These are phyloP conservation scores for Oryza rufipogon DNA, from an alignment of 176 grass and related monocot species.

Conservation along the genomic window DNA sequence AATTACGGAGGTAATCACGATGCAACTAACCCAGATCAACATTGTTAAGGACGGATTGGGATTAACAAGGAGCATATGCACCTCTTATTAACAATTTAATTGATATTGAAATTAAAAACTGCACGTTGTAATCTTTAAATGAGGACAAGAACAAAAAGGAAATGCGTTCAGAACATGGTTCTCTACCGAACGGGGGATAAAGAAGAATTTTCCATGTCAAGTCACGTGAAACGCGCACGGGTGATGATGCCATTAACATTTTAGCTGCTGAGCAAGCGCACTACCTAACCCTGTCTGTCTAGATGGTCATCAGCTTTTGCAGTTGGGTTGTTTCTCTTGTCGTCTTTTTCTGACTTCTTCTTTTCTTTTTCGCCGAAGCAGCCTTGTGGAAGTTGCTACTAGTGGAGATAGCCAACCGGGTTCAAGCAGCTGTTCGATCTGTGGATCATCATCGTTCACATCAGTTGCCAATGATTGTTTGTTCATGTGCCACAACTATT, in stretches of 20 bases:
- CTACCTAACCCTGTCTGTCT: constrained; percentile 30
- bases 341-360: background rate
- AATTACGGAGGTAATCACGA: background rate
- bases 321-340: background rate
- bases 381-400: constrained; percentile 13
- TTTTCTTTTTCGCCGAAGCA: background rate
- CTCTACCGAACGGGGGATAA: constrained; percentile 38
- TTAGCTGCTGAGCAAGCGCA: background rate
- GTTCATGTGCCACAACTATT: background rate
- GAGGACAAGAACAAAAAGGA: background rate
- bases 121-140: background rate
- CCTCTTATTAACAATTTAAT: too few species aligned
- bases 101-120: background rate
- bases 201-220: constrained; percentile 28
- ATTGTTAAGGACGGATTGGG: background rate
- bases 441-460: background rate
- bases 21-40: background rate
- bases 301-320: background rate
- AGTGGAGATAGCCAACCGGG: background rate
- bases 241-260: background rate
- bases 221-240: constrained; percentile 45
- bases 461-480: constrained; percentile 19
- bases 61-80: constrained; percentile 13
- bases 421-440: background rate
- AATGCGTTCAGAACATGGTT: constrained; percentile 29